Evolutionary conservation across 2,329 filamentous ascomycete genomes (phyloP).

Genomic region (Aspergillus neoniger): DNA sequence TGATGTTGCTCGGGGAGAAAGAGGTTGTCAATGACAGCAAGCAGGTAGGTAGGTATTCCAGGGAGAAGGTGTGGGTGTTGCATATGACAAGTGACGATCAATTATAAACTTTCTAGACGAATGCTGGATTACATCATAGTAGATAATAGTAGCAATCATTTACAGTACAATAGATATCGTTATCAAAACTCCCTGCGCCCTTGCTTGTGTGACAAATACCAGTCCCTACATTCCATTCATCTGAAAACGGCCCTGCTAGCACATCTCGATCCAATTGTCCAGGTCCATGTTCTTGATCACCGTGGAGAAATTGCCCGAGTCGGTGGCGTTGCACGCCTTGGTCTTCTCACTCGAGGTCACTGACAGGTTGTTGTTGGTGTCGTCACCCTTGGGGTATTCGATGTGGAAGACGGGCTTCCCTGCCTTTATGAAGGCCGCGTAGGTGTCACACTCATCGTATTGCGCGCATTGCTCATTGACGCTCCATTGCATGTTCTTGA

Average conservation of each 20-base stretch:
- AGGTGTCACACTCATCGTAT: constrained; percentile 61
- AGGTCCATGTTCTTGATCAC: constrained; percentile 67
- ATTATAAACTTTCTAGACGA: not conserved
- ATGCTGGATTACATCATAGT: not conserved
- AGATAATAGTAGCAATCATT: not conserved
- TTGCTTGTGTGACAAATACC: not conserved
- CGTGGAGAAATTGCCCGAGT: constrained; percentile 59
- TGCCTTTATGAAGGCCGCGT: constrained; percentile 58
- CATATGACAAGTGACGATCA: not conserved
- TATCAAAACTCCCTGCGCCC: not conserved
- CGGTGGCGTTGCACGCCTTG: constrained; percentile 51
- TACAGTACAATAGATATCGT: not conserved
- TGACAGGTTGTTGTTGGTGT: constrained; percentile 35
- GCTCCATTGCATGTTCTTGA: constrained; percentile 61
- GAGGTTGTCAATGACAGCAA: no score
- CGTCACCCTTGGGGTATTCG: constrained; percentile 63
- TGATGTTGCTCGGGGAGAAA: no score
- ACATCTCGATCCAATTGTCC: constrained; percentile 64
- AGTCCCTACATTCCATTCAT: not conserved
- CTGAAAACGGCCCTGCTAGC: constrained; percentile 28
- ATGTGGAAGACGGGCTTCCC: constrained; percentile 73
- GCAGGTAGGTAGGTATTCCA: no score
- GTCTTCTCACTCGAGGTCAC: constrained; percentile 39
- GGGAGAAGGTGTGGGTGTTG: not conserved
- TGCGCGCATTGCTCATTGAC: constrained; percentile 71